A percentile compares a stretch with the other conserved stretches of the same genome.
Evolutionary conservation across 106 monocot species (phyloP).

Genomic region (Ottelia alismoides): DNA sequence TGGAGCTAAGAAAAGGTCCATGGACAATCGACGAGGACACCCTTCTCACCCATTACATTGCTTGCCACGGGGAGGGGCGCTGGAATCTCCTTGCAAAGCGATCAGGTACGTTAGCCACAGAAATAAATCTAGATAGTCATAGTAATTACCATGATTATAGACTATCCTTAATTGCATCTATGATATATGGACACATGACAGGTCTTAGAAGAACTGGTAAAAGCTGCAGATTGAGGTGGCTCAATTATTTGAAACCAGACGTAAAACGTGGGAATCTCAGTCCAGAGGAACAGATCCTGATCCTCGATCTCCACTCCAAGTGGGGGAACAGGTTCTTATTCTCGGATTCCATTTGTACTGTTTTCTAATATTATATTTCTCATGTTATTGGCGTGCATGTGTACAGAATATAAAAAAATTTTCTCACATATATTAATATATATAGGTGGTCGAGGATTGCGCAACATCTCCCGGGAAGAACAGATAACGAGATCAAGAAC

Average conservation of each 20-base stretch:
- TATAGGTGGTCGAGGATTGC: conserved; percentile 66
- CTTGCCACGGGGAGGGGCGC: conserved; percentile 59
- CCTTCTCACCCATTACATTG: conserved; percentile 58
- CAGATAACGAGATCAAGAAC: conserved; percentile 73
- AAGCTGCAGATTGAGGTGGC: conserved; percentile 63
- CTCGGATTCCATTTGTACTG: background rate
- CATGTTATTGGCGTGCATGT: too few species aligned
- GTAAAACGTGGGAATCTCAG: conserved; percentile 51
- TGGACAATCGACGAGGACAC: conserved; percentile 70
- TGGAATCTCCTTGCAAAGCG: conserved; percentile 55
- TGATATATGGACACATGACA: too few species aligned
- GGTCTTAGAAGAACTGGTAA: conserved; percentile 71
- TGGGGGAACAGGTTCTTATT: conserved; percentile 57
- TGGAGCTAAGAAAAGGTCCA: conserved; percentile 45
- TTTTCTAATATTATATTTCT: too few species aligned
- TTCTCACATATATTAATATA: background rate
- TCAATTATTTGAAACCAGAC: conserved; percentile 62
- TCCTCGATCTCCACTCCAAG: conserved; percentile 63
- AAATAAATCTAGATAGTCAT: too few species aligned
- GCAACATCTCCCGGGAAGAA: conserved; percentile 62
- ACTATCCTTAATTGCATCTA: too few species aligned
- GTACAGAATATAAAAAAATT: background rate
- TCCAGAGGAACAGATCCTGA: conserved; percentile 53
- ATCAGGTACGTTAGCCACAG: too few species aligned
- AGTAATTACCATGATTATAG: too few species aligned